phyloP scores from a whole-genome alignment of 306 rosid species.

The Quercus engelmannii region DNA sequence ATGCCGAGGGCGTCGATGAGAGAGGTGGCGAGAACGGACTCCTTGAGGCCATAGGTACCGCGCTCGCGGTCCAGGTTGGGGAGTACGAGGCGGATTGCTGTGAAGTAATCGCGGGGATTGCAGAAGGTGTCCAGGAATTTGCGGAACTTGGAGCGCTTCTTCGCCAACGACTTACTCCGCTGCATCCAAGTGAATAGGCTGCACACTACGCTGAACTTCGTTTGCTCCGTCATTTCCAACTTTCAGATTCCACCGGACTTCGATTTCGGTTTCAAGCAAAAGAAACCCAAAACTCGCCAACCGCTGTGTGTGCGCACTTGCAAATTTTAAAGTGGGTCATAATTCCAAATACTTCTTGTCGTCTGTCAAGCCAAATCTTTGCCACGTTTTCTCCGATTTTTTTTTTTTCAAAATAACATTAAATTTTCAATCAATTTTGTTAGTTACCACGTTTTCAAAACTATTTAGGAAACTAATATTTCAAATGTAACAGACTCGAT shows the following conservation, averaged over 20 bases:
- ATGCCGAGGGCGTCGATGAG: constrained; percentile 86
- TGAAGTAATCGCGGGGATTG: constrained; percentile 48
- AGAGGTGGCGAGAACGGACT: constrained; percentile 78
- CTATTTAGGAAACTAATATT: too few species aligned
- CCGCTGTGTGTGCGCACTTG: too few species aligned
- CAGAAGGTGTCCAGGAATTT: constrained; percentile 81
- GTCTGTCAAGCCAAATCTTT: too few species aligned
- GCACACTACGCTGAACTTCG: constrained; percentile 63
- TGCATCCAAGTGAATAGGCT: constrained; percentile 82
- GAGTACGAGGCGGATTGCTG: constrained; percentile 70
- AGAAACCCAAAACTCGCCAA: neutral
- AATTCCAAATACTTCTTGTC: too few species aligned
- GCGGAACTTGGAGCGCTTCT: constrained; percentile 84
- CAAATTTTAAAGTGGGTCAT: too few species aligned
- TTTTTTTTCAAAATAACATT: too few species aligned
- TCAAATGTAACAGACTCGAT: too few species aligned
- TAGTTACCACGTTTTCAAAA: too few species aligned
- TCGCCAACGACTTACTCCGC: constrained; percentile 56
- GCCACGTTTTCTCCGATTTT: too few species aligned
- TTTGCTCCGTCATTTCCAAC: constrained; percentile 43
- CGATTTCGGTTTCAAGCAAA: neutral
- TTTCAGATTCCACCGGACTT: neutral
- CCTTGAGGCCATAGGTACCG: constrained; percentile 83
- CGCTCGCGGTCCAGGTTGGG: constrained; percentile 90
- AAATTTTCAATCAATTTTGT: too few species aligned